Evolutionary conservation across 345 rosid genomes (phyloP).

Genomic region (Pistacia atlantica): DNA sequence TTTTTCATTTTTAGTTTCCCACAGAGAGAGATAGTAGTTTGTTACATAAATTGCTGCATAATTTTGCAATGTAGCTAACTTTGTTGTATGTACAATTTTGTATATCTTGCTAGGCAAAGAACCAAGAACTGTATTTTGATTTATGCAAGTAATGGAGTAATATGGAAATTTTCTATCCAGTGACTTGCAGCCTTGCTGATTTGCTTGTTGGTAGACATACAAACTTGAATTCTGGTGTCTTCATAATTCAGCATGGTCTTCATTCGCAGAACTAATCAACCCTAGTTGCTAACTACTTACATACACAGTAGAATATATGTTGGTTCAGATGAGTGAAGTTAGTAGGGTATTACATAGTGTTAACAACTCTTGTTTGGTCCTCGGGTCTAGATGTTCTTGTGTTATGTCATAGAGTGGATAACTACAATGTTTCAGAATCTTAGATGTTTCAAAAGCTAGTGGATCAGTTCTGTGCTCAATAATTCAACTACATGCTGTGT

Average conservation of each 20-base stretch:
- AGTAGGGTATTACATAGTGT: background rate
- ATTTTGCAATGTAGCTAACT: background rate
- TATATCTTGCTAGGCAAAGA: background rate
- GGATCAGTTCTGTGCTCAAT: background rate
- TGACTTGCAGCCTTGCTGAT: background rate
- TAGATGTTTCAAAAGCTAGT: background rate
- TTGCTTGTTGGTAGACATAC: background rate
- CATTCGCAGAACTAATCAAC: background rate
- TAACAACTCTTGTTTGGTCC: background rate
- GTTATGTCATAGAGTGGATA: background rate
- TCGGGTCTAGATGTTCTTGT: background rate
- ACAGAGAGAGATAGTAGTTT: slow-evolving; percentile 14
- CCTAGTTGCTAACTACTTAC: background rate
- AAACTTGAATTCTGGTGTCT: background rate
- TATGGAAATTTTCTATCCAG: background rate
- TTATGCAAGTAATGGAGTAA: background rate
- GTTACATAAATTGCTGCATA: slow-evolving; percentile 14
- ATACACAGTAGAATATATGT: background rate
- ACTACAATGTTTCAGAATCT: background rate
- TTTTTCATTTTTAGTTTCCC: background rate
- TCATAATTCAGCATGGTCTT: background rate
- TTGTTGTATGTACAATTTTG: background rate
- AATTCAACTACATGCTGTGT: background rate
- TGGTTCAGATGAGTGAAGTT: background rate
- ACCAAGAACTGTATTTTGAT: background rate